Evolutionary conservation across 2,329 filamentous ascomycete genomes (phyloP), one percentile per base, ranked within the genome.

Genomic region (Cercospora beticola): DNA sequence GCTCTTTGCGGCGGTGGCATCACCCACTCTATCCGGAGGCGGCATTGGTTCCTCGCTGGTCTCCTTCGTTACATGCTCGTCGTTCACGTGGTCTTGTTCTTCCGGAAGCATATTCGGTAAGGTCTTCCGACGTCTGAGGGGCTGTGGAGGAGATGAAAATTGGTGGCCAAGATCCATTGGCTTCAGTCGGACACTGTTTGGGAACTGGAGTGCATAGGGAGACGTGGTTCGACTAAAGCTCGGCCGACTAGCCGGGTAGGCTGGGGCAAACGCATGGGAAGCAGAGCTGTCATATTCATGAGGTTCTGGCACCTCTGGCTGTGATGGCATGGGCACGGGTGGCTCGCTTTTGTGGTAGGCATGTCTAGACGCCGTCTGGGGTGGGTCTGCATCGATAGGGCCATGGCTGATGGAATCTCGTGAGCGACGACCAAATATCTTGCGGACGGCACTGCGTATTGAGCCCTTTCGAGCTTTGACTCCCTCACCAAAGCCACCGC

Each of bases 181-280:
- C 71, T 80, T 79, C 52, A 80, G 69, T 21, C 73, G 70, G 0
- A 77, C 75, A 62, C 78, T 79, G 49, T 79, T 75, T 9, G 79
- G 79, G 64, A 80, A 80, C 23, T 78, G 74, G 6, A 79, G 74
- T 5, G 78, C 78, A 68, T 77, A 78, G 3, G 78, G 76, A 4
- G 78, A 79, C 40, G 72, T 73, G 5, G 65, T 71, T 52, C 73
- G 67, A 36, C 63, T 65, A n/a, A 68, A 61, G 60, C 68, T 71
- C 43, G 66, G 66, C 30, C 49, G 64, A 28, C 54, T 43, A 5
- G 56, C 36, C 12, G 67, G 52, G 36, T 72, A 61, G 12, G 66
- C 56, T 33, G 60, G 56, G n/a, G 68, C 61, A 33, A 67, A 40
- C 4, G 66, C 40, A 2, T 62, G 67, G 16, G 40, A 28, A 21